Base-by-base conservation (phyloP, 1,284 basidiomycete genomes). In the Calocybe gambosa region DNA sequence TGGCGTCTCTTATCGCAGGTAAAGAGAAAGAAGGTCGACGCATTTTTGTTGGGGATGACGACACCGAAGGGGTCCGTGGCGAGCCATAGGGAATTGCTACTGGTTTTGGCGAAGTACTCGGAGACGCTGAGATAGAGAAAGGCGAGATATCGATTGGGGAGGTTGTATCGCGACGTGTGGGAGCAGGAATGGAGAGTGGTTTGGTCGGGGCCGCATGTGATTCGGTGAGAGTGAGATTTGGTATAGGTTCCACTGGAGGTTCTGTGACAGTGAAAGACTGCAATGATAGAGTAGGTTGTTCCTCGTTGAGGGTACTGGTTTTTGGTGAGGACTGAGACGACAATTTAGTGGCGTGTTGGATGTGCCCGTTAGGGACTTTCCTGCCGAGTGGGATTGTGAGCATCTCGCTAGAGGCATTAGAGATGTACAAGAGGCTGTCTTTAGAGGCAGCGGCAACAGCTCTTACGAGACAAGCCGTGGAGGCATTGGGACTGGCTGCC, bases 381-480 rank as follows among this genome's bases (percentile, higher is more conserved):
- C 52, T 54, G 42, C 47, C 52, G 29, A 57, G 25, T 19, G 55
- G 52, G 10, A 39, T 36, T 6, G 33, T 13, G 13, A 55, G 46
- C 2, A 54, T 38, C 9, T 53, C 51, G 39, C 46, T 44, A 13
- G 41, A 29, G 19, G 3, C 13, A n/a, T 13, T 34, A 3, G 52
- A 48, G 5, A 33, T 33, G 9, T 28, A 35, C n/a, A 35, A 23
- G 34, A 49, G 36, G 12, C 35, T 43, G 19, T 49, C 26, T 39
- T 49, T 53, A 0, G 45, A 46, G 20, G 25, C 44, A 15, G 44
- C 45, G 10, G 50, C 49, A 9, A 46, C 26, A 39, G n/a, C n/a
- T n/a, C 55, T 41, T 9, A 49, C 39, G 4, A 71, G 55, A 45
- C 62, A 65, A 1, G 63, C 58, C 0, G 62, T 55, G 1, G 70